These are phyloP conservation scores for Cryptococcus jaspeensis DNA, from an alignment of 1,284 basidiomycete species.

Conservation along the genomic window DNA sequence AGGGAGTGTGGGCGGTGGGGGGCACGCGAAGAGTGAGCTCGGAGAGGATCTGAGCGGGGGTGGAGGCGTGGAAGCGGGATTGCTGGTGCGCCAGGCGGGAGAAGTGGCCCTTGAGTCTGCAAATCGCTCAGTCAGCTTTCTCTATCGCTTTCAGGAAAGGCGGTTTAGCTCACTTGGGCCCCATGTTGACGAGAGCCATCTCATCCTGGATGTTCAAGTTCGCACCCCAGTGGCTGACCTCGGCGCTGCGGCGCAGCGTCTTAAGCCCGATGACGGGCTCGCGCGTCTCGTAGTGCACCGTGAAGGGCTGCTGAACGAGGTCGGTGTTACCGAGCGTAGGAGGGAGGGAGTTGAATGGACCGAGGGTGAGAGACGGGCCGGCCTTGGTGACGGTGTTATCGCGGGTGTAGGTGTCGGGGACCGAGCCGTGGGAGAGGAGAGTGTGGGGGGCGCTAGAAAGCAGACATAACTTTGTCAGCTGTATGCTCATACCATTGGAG, in stretches of 20 bases:
- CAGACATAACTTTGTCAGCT: no score
- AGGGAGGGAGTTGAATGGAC: slow-evolving; percentile 75
- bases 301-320: slow-evolving; percentile 64
- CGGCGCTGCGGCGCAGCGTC: slow-evolving; percentile 71
- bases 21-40: slow-evolving; percentile 71
- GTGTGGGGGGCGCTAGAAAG: slow-evolving; percentile 61
- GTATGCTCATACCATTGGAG: background rate
- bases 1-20: slow-evolving; percentile 71
- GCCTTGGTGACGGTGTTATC: slow-evolving; percentile 61
- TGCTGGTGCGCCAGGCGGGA: slow-evolving; percentile 87
- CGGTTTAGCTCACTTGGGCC: slow-evolving; percentile 77
- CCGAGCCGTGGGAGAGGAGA: slow-evolving; percentile 65
- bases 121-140: background rate
- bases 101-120: slow-evolving; percentile 91
- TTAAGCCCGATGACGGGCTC: slow-evolving; percentile 75
- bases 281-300: slow-evolving; percentile 77
- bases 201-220: slow-evolving; percentile 92
- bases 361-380: slow-evolving; percentile 79
- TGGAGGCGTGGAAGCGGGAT: slow-evolving; percentile 62
- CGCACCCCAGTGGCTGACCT: slow-evolving; percentile 95
- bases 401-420: slow-evolving; percentile 42
- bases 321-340: slow-evolving; percentile 56
- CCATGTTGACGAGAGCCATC: slow-evolving; percentile 78
- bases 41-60: slow-evolving; percentile 68
- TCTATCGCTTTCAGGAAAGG: background rate